Conservation (phyloP, 306 rosid species). For the Mucuna pruriens region DNA sequence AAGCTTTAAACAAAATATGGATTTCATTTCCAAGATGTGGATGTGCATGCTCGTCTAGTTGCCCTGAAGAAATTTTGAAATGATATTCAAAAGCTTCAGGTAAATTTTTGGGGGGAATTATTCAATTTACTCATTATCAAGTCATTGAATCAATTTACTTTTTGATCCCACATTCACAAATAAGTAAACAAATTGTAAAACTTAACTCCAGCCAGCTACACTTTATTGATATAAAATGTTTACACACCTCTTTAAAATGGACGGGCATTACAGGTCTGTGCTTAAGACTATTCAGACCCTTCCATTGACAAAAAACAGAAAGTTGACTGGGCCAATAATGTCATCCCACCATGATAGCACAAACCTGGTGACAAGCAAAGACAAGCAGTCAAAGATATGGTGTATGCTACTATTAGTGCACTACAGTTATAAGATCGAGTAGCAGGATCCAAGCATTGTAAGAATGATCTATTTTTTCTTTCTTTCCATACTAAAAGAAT, state of each 20-base stretch:
- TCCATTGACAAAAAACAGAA: conserved; percentile 34
- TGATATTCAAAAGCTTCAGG: conserved; percentile 30
- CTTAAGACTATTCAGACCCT: conserved; percentile 34
- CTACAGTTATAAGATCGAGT: not conserved
- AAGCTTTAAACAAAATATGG: not conserved
- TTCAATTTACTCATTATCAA: conserved; percentile 32
- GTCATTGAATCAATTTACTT: conserved; percentile 44
- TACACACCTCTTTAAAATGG: conserved; percentile 37
- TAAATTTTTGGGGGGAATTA: conserved; percentile 6
- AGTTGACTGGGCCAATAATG: conserved; percentile 29
- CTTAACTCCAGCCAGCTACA: conserved; percentile 40
- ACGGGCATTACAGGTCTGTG: conserved; percentile 32
- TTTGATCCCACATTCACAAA: conserved; percentile 36
- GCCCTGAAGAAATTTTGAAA: conserved; percentile 10
- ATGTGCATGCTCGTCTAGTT: conserved; percentile 19
- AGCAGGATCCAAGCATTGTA: conserved; percentile 17
- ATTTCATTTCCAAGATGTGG: conserved; percentile 20
- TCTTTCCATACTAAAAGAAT: not conserved
- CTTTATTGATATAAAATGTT: conserved; percentile 52
- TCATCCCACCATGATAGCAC: conserved; percentile 28
- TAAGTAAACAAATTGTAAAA: conserved; percentile 31
- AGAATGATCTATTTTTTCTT: not conserved
- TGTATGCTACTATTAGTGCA: not conserved
- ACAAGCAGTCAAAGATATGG: conserved; percentile 32
- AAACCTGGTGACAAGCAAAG: conserved; percentile 52